Base-by-base conservation (phyloP, 2,329 filamentous ascomycete species). In the Aureobasidium namibiae region DNA sequence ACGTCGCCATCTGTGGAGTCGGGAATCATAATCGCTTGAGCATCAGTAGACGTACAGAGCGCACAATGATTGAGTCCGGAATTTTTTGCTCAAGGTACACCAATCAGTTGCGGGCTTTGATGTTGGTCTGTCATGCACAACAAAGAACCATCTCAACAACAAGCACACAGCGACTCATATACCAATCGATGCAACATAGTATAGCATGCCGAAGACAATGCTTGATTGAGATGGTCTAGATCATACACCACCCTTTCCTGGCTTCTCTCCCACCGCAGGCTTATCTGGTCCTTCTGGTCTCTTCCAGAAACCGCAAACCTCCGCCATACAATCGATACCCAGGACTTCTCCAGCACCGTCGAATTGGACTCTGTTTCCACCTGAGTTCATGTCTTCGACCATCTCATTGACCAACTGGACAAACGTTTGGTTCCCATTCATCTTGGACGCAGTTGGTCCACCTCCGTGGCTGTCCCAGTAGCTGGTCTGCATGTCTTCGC, bases 401-500 rank as follows among this genome's bases (percentile, higher is more conserved):
- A 68, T 45, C 59, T 67, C 63, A 57, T 65, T 65, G 41, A 67
- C 62, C 56, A 65, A 58, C 24, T 61, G 60, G 60, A 68, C 62
- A 61, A 67, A 66, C 8, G 64, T 67, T 53, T 59, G 65, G 57
- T 62, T 62, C 4, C 53, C 53, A 29, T 56, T 56, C 21, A 54
- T 50, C 36, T 52, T 56, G 29, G 50, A 48, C n/a, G 61, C 54
- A 33, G 56, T 56, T 46, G 42, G 33, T 23, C 64, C 63, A 11
- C 65, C 65, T 66, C 74, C 16, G 46, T 66, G 63, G 18, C 61
- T 48, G 8, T 62, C 61, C 60, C 60, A 63, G 46, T 63, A 67
- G 45, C 62, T 65, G 26, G 66, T 67, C 61, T 67, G 65, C 52
- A 67, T 56, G 42, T 67, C 66, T 49, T 67, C 66, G 44, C 65